Evolutionary conservation across 2,329 filamentous ascomycete species (phyloP).

Genomic region (Penicillium crustosum): DNA sequence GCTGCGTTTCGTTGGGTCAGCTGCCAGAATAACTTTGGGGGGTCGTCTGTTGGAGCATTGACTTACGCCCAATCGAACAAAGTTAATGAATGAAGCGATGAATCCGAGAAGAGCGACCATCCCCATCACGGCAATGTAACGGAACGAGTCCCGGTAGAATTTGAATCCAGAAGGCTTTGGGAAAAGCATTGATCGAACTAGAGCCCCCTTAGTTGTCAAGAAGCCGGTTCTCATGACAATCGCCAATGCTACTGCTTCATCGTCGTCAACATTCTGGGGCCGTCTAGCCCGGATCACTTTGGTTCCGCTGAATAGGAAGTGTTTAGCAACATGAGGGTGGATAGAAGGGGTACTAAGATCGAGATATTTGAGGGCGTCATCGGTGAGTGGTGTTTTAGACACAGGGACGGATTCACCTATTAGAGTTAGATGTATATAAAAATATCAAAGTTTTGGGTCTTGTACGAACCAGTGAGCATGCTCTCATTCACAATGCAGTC

Average conservation of each 20-base stretch:
- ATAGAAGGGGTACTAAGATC: slow-evolving; percentile 79
- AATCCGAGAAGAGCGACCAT: slow-evolving; percentile 83
- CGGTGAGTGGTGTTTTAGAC: slow-evolving; percentile 80
- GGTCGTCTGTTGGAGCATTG: not conserved
- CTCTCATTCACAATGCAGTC: slow-evolving; percentile 99
- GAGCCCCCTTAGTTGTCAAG: slow-evolving; percentile 92
- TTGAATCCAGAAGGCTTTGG: slow-evolving; percentile 98
- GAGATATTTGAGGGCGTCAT: slow-evolving; percentile 73
- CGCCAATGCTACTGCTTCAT: slow-evolving; percentile 86
- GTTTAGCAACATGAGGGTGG: slow-evolving; percentile 76
- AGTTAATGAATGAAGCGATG: slow-evolving; percentile 87
- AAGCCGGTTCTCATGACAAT: slow-evolving; percentile 94
- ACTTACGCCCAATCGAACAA: slow-evolving; percentile 69
- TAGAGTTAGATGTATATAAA: slow-evolving; percentile 19
- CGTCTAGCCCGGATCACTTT: slow-evolving; percentile 89
- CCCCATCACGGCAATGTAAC: slow-evolving; percentile 97
- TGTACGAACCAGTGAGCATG: slow-evolving; percentile 74
- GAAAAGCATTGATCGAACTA: slow-evolving; percentile 97
- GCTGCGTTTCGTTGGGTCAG: slow-evolving; percentile 36
- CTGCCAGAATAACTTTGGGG: not conserved
- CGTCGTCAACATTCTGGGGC: slow-evolving; percentile 80
- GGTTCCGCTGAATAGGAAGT: slow-evolving; percentile 92
- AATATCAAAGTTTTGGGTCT: not conserved
- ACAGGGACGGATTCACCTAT: slow-evolving; percentile 91
- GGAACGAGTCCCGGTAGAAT: slow-evolving; percentile 96